These are phyloP conservation scores for Aspergillus ochraceus DNA, from an alignment of 2,329 filamentous ascomycete species.

Conservation along the genomic window DNA sequence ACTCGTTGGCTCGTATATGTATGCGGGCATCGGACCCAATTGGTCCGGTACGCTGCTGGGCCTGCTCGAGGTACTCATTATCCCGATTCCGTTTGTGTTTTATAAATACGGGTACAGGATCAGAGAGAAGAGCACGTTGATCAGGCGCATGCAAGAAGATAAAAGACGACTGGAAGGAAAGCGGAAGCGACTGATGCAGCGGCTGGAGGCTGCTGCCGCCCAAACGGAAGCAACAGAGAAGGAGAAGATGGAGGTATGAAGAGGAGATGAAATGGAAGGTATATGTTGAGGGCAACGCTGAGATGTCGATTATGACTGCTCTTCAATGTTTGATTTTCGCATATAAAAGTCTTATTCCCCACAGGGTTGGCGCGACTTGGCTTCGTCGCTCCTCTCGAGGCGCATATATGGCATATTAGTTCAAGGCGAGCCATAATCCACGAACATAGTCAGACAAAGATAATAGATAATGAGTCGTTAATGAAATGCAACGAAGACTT, in stretches of 20 bases:
- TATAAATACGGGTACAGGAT: conserved; percentile 63
- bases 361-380: conserved; percentile 1
- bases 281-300: not conserved
- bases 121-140: conserved; percentile 55
- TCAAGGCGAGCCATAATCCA: not conserved
- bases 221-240: conserved; percentile 15
- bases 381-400: conserved; percentile 5
- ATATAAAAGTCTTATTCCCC: conserved; percentile 4
- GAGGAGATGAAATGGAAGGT: not conserved
- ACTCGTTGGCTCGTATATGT: conserved; percentile 72
- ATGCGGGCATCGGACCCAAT: conserved; percentile 66
- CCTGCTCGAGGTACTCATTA: conserved; percentile 68
- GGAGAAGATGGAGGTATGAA: conserved; percentile 20
- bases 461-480: conserved; percentile 3
- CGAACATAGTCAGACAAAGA: conserved; percentile 1
- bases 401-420: conserved; percentile 1
- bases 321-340: not conserved
- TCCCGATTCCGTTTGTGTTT: conserved; percentile 79
- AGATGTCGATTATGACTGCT: not conserved
- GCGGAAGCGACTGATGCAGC: conserved; percentile 23
- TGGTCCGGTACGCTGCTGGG: conserved; percentile 79
- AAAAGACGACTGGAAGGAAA: conserved; percentile 49
- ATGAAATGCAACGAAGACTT: not conserved
- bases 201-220: conserved; percentile 6
- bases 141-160: conserved; percentile 58